Evolutionary conservation across 495 filamentous ascomycete genomes (phyloP), one percentile per base, ranked within the genome.

Genomic region (Penicillium fimorum): DNA sequence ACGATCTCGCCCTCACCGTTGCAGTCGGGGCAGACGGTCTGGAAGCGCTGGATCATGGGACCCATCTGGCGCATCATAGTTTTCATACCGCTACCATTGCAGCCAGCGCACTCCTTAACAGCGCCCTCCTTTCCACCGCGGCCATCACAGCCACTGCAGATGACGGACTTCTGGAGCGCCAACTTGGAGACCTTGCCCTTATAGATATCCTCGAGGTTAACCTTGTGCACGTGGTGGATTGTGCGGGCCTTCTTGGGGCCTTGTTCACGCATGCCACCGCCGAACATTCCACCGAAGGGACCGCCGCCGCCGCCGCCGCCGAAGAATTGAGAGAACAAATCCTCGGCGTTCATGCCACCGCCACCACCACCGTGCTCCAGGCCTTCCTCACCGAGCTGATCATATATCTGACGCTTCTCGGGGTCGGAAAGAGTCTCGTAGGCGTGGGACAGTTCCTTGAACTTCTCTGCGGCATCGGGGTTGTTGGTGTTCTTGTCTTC

Each of bases 31-130:
- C 94, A 99, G 58, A 97, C 91, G 18, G 95, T 97, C 82, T 97
- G 95, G 84, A 97, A 97, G 48, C 94, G 89, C 77, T 97, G 95
- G 68, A 97, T 97, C 94, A 99, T 99, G 50, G 94, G 94, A 49
- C 95, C 94, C 92, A 97, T 97, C 80, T 97, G 95, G 65, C 94
- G 89, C 94, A 97, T 97, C 93, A 99, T 97, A 20, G 89, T 96
- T 86, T 97, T 97, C 90, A 96, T 95, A 75, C 94, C 95, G 58
- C 85, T 82, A 64, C 94, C 94, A 57, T 95, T 90, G 73, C 94
- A 99, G 58, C 88, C 87, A 29, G 84, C 67, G 78, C 94, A 99
- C 60, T 87, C 88, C 77, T 89, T 91, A 63, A 97, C 93, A 15
- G 95, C 89, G 56, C 94, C 94, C 54, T 99, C 94, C 78, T 97